Conservation (phyloP, 345 rosid species). For the Microcos paniculata region DNA sequence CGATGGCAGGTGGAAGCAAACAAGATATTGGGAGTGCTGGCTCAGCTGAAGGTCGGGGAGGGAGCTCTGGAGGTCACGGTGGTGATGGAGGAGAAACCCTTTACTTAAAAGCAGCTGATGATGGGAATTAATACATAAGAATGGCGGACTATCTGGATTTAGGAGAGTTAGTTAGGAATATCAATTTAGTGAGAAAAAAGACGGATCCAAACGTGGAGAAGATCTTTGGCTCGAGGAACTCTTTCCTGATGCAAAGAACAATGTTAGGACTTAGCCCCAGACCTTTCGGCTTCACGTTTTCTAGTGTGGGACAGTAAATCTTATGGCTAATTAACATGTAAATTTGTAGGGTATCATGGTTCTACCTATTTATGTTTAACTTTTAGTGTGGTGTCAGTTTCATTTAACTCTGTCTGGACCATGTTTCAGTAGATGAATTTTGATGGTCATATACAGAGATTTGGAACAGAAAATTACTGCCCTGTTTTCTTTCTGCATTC, state of each 20-base stretch:
- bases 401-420: not conserved
- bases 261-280: slow-evolving; percentile 13
- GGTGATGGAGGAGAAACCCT: slow-evolving; percentile 87
- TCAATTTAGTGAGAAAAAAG: not conserved
- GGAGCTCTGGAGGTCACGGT: slow-evolving; percentile 64
- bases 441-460: slow-evolving; percentile 8
- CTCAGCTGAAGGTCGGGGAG: slow-evolving; percentile 74
- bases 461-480: not conserved
- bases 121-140: slow-evolving; percentile 55
- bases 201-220: not conserved
- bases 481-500: not conserved
- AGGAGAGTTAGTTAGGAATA: slow-evolving; percentile 16
- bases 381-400: not conserved
- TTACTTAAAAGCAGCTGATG: slow-evolving; percentile 79
- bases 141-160: slow-evolving; percentile 11
- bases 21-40: slow-evolving; percentile 71
- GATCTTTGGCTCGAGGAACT: slow-evolving; percentile 6
- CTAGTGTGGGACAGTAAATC: slow-evolving; percentile 24
- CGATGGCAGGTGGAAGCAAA: slow-evolving; percentile 64
- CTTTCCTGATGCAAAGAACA: slow-evolving; percentile 15
- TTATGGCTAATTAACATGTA: slow-evolving; percentile 35
- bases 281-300: slow-evolving; percentile 23
- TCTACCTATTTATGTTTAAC: not conserved
- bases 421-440: slow-evolving; percentile 2
- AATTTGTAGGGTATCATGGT: slow-evolving; percentile 34